A percentile compares a stretch with the other conserved stretches of the same genome.
Evolutionary conservation across 805 yeast genomes (phyloP).

Genomic region (Ogataea ganodermae): DNA sequence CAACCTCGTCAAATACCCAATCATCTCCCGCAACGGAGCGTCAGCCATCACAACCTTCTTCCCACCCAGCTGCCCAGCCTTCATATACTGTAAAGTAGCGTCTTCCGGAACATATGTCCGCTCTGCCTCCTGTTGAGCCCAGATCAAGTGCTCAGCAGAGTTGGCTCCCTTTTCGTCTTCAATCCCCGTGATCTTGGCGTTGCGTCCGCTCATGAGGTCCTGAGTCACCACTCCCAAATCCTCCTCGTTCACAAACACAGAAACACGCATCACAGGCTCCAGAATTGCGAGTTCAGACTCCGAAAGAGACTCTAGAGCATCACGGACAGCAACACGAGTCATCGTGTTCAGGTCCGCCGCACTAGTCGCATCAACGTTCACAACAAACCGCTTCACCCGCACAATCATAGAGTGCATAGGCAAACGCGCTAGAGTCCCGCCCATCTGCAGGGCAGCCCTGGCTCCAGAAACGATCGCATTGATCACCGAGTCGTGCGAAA

Average conservation of each 20-base stretch:
- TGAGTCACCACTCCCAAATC: conserved; percentile 83
- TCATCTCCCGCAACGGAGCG: conserved; percentile 87
- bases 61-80: conserved; percentile 26
- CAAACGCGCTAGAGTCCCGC: conserved; percentile 60
- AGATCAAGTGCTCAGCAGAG: conserved; percentile 38
- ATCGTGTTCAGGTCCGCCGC: conserved; percentile 45
- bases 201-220: conserved; percentile 77
- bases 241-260: conserved; percentile 64
- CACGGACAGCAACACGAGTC: conserved; percentile 46
- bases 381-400: conserved; percentile 49
- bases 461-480: conserved; percentile 60
- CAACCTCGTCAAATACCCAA: conserved; percentile 78
- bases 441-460: conserved; percentile 62
- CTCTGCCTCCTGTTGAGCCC: conserved; percentile 60
- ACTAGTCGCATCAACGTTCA: conserved; percentile 52
- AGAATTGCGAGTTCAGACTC: conserved; percentile 52
- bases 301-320: conserved; percentile 36
- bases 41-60: conserved; percentile 70
- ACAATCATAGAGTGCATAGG: conserved; percentile 64
- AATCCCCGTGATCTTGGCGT: conserved; percentile 70
- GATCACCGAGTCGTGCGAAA: conserved; percentile 49
- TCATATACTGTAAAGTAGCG: conserved; percentile 49
- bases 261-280: conserved; percentile 87
- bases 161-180: conserved; percentile 53
- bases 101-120: conserved; percentile 76